A percentile compares a stretch with the other conserved stretches of the same genome.
phyloP scores from a whole-genome alignment of 768 basidiomycete genomes.

The Mycena albidolilacea region DNA sequence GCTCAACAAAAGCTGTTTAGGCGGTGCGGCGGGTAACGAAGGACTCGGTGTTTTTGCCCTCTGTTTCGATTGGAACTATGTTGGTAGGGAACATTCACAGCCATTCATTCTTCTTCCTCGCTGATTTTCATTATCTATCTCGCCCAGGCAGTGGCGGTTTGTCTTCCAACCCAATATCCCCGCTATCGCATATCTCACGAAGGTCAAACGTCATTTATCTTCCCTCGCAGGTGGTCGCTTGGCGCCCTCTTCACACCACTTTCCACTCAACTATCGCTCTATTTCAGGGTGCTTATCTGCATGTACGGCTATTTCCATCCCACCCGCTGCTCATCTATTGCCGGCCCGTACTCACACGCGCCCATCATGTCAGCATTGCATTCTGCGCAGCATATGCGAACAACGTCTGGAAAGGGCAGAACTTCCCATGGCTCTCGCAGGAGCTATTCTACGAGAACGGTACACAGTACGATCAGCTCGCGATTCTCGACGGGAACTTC shows the following conservation, averaged over 20 bases:
- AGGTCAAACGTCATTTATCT: slow-evolving; percentile 46
- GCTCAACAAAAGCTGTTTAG: slow-evolving; percentile 36
- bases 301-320: slow-evolving; percentile 49
- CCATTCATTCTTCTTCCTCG: slow-evolving; percentile 29
- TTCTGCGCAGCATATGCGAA: slow-evolving; percentile 61
- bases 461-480: slow-evolving; percentile 65
- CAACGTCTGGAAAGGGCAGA: slow-evolving; percentile 71
- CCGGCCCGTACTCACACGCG: not conserved
- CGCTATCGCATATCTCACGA: too few species aligned
- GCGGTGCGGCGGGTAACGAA: slow-evolving; percentile 72
- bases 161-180: not conserved
- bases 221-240: slow-evolving; percentile 54
- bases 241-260: slow-evolving; percentile 68
- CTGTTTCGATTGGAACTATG: slow-evolving; percentile 75
- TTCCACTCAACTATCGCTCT: slow-evolving; percentile 65
- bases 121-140: not conserved
- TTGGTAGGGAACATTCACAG: slow-evolving; percentile 35
- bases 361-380: slow-evolving; percentile 49
- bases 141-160: slow-evolving; percentile 18
- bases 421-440: slow-evolving; percentile 73
- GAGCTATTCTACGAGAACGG: slow-evolving; percentile 67
- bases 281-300: slow-evolving; percentile 69
- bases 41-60: slow-evolving; percentile 73
- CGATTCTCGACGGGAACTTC: slow-evolving; percentile 67
- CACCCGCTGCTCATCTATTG: not conserved